A percentile compares a stretch with the other conserved stretches of the same genome.
phyloP scores from a whole-genome alignment of 768 basidiomycete species.

The Ramaria rubella region DNA sequence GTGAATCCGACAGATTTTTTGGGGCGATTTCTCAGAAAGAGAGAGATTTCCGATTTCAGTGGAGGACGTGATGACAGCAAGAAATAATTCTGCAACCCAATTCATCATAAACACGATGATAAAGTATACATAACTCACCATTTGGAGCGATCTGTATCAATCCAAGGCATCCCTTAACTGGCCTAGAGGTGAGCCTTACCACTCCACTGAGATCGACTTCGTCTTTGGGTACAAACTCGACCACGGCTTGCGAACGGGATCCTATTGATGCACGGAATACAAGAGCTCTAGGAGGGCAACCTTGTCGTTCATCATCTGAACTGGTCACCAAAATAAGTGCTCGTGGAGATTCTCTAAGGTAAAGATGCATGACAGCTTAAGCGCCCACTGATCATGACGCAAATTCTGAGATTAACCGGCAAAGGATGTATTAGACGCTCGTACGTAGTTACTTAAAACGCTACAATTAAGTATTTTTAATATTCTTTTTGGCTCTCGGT shows the following conservation, averaged over 20 bases:
- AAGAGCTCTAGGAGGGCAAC: constrained; percentile 55
- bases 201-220: constrained; percentile 63
- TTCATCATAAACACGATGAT: background rate
- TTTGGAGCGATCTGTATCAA: constrained; percentile 60
- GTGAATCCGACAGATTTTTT: constrained; percentile 77
- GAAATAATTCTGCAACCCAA: constrained; percentile 62
- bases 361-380: constrained; percentile 56
- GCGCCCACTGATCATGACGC: constrained; percentile 4
- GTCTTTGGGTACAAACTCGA: constrained; percentile 74
- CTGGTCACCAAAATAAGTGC: constrained; percentile 68
- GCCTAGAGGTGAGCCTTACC: constrained; percentile 60
- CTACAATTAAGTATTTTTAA: background rate
- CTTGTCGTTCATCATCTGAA: constrained; percentile 56
- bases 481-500: background rate
- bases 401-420: too few relatives aligned
- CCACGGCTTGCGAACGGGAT: constrained; percentile 59
- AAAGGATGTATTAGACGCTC: too few relatives aligned
- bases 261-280: constrained; percentile 61
- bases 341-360: constrained; percentile 62
- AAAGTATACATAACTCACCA: constrained; percentile 34
- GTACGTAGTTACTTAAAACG: too few relatives aligned
- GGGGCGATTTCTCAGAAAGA: constrained; percentile 47
- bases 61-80: constrained; percentile 72
- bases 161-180: constrained; percentile 80
- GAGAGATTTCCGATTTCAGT: constrained; percentile 69